Evolutionary conservation across 305 asterid species (phyloP).

Genomic region (Fraxinus sp.): DNA sequence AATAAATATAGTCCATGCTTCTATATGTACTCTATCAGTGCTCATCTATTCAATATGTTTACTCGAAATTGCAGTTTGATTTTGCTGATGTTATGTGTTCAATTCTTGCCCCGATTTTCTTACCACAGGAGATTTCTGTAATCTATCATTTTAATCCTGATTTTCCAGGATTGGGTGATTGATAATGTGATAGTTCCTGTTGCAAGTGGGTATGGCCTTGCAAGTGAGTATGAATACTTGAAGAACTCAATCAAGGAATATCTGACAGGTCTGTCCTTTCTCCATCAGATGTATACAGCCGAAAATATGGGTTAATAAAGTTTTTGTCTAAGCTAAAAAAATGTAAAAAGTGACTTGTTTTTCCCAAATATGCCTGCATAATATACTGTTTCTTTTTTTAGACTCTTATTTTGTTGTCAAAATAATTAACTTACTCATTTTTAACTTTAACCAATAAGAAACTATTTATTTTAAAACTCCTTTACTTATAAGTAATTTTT

Average conservation of each 20-base stretch:
- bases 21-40: not conserved
- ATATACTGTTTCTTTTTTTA: not conserved
- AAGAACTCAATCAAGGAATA: constrained; percentile 73
- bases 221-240: constrained; percentile 72
- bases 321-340: not conserved
- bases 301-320: not conserved
- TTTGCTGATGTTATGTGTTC: not conserved
- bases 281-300: not conserved
- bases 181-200: constrained; percentile 72
- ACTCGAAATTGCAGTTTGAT: not conserved
- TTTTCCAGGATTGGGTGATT: constrained; percentile 76
- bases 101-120: not conserved
- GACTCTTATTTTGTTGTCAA: not conserved
- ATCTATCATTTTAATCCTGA: not conserved
- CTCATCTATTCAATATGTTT: not conserved
- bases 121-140: not conserved
- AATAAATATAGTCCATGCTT: not conserved
- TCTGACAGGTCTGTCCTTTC: constrained; percentile 56
- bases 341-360: not conserved
- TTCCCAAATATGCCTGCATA: not conserved
- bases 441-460: not conserved
- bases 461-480: not conserved
- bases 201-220: constrained; percentile 68
- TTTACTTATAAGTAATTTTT: not conserved
- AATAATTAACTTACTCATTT: not conserved